Evolutionary conservation across 345 rosid species (phyloP), one percentile per base, ranked within the genome.

Genomic region (Brassica juncea): DNA sequence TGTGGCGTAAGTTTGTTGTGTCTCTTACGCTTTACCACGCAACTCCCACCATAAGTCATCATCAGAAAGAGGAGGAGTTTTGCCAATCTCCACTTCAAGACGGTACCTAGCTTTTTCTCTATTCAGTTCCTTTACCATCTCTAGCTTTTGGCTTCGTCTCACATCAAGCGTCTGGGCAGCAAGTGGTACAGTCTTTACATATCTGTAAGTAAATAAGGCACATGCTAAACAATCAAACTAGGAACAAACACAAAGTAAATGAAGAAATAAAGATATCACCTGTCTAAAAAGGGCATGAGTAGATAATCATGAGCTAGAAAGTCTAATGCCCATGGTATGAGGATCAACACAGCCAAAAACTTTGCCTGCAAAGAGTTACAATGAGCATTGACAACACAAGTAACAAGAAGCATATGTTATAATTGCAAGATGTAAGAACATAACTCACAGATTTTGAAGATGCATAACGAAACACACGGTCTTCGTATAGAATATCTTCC

Each of bases 1-100:
- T 72, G 71, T 23, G 81, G 60, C 57, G 57, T 2, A 49, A 49
- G 57, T 52, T 4, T 4, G 60, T 52, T 71, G 73, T 66, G 30
- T 66, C 95, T 66, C 97, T 92, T 90, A 92, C 97, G 93, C 98
- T 86, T 86, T 90, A 86, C 89, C 88, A 62, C 94, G 88, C 81
- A 94, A 68, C 83, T 92, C 99, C 94, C 92, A 85, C 97, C 97
- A 92, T 60, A 85, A 78, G 57, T 94, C 98, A 32, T 89, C 98
- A 27, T 94, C 99, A 5, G 99, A 88, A 80, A 94, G 97, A 44
- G 99, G 91, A 0, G 97, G 99, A 72, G 99, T 86, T 87, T 90
- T 91, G 62, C 99, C 99, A 82, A 94, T 92, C 84, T 91, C 97
- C 25, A 86, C 93, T 87, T 94, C 99, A 77, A 94, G 82, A 64